Percentiles rank a stretch among this genome's conserved stretches.
Evolutionary conservation across 2,329 filamentous ascomycete species (phyloP).

Genomic region (Exophiala sp.): DNA sequence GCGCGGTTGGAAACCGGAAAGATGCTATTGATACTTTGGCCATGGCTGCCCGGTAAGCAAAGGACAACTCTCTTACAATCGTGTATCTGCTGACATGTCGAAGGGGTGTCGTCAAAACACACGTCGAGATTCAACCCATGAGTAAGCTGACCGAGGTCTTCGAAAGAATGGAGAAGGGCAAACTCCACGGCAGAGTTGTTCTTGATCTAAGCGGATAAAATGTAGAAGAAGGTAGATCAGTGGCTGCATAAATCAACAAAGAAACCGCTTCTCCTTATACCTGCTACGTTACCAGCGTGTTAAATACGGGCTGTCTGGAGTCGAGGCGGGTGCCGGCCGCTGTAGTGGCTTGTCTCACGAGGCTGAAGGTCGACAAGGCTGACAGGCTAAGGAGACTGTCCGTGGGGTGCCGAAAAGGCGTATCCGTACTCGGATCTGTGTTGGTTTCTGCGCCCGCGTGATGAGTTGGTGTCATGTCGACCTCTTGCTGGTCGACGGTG

Average conservation of each 20-base stretch:
- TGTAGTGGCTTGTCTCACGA: constrained; percentile 1
- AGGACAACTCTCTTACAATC: not conserved
- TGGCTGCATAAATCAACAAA: too few species aligned
- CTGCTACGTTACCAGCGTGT: too few species aligned
- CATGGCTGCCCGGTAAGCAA: constrained; percentile 37
- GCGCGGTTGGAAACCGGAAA: constrained; percentile 46
- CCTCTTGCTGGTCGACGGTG: not conserved
- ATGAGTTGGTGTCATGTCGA: not conserved
- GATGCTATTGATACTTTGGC: constrained; percentile 48
- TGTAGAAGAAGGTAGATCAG: not conserved
- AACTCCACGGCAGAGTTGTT: constrained; percentile 45
- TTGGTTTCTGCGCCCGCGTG: not conserved
- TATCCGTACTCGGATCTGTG: not conserved
- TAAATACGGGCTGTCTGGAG: too few species aligned
- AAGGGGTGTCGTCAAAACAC: constrained; percentile 44
- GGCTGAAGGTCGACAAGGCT: constrained; percentile 2
- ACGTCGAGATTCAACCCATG: constrained; percentile 44
- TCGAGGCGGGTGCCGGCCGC: too few species aligned
- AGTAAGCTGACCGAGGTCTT: constrained; percentile 44
- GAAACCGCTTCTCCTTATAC: too few species aligned
- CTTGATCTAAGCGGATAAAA: constrained; percentile 36
- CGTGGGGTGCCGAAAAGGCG: not conserved
- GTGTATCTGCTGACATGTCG: constrained; percentile 4
- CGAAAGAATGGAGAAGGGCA: constrained; percentile 41
- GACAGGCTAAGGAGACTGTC: not conserved